Evolutionary conservation across 2,329 filamentous ascomycete genomes (phyloP), one percentile per base, ranked within the genome.

Genomic region (Beauveria sp.): DNA sequence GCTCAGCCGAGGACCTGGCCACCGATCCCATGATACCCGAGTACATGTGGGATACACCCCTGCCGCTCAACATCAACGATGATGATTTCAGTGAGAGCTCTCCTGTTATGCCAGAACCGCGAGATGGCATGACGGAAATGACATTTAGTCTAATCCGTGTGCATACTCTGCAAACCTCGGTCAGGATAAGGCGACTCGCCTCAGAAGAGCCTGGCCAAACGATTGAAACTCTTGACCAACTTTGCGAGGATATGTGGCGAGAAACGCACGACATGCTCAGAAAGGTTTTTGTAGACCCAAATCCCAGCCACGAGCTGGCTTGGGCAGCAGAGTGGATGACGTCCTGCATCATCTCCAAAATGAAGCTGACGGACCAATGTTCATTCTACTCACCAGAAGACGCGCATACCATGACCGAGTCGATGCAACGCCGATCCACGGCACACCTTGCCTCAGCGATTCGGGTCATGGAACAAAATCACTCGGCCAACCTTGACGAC

Each of bases 31-130:
- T 75, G 38, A 70, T 80, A 4, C 68, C 76, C 9, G 69, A 70
- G 12, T 69, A 72, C 30, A 69, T 69, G 22, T 79, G 77, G 63
- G 75, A 80, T 64, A 79, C 78, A 1, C 72, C 72, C 3, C 66
- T 78, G 4, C 81, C 81, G 1, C 69, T 75, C 22, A 84, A 84
- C 65, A 64, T 84, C 47, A 76, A 83, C 68, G 82, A 85, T 66
- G 71, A 66, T 12, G 77, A 79, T 64, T 73, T 81, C 28, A 71
- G 70, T 5, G 75, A 76, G 0, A 71, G 70, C 6, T 74, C 69
- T 58, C 49, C 63, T 16, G 61, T 56, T 1, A 68, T 71, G 2
- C 67, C 74, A 2, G 56, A 62, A 12, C 69, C 70, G 61, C 67
- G 69, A 18, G 61, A 66, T 0, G 74, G 73, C 2, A 71, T 73